These are phyloP conservation scores for Leccinum solheimii DNA, from an alignment of 1,284 basidiomycete genomes.

Conservation along the genomic window DNA sequence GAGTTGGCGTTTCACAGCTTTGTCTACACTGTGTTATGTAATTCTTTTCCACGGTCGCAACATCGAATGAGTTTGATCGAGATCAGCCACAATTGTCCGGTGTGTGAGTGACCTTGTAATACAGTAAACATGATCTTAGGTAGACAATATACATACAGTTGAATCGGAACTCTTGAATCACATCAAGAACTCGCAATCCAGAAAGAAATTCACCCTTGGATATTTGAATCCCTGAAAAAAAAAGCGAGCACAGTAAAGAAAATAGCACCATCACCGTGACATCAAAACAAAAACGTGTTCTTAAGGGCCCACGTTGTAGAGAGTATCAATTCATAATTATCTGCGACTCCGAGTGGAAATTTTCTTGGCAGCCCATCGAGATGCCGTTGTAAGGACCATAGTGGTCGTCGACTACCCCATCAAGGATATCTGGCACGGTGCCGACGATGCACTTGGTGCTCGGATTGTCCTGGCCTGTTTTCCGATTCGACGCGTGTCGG, in stretches of 20 bases:
- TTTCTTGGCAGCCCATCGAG: neutral
- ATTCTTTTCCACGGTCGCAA: too few species aligned
- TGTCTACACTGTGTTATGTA: too few species aligned
- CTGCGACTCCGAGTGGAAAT: too few species aligned
- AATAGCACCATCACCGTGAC: neutral
- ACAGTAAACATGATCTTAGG: too few species aligned
- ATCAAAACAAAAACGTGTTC: neutral
- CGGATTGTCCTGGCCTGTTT: conserved; percentile 56
- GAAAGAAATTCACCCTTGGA: neutral
- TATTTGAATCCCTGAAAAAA: neutral
- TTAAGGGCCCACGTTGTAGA: too few species aligned
- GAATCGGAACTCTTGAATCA: too few species aligned
- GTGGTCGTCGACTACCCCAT: conserved; percentile 26
- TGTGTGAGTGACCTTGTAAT: too few species aligned
- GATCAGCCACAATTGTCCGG: too few species aligned
- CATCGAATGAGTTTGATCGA: too few species aligned
- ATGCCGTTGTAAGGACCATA: neutral
- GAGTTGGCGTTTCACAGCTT: too few species aligned
- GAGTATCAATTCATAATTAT: too few species aligned
- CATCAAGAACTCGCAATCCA: neutral
- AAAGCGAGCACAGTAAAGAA: neutral
- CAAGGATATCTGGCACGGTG: conserved; percentile 46
- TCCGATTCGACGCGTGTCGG: neutral
- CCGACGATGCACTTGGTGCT: conserved; percentile 54
- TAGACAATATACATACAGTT: too few species aligned